phyloP scores from a whole-genome alignment of 768 basidiomycete genomes.

The Xerocomellus intermedius region DNA sequence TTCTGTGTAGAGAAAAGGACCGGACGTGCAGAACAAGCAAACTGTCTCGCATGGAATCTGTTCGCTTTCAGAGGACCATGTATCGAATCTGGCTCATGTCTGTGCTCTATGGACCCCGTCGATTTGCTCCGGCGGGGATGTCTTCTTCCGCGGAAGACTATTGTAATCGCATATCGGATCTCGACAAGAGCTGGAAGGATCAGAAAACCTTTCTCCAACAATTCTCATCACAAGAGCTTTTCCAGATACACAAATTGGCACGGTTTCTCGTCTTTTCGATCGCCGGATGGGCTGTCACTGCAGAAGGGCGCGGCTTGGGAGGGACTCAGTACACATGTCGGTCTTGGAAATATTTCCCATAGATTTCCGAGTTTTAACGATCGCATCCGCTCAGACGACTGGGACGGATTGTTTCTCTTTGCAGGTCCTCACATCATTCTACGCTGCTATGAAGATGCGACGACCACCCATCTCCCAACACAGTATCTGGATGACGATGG shows the following conservation, averaged over 20 bases:
- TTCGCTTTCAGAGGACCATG: slow-evolving; percentile 28
- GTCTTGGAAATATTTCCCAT: background rate
- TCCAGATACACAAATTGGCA: background rate
- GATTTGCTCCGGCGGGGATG: background rate
- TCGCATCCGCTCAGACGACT: background rate
- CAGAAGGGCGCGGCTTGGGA: background rate
- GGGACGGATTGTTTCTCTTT: slow-evolving; percentile 4
- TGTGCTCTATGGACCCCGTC: slow-evolving; percentile 6
- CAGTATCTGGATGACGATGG: background rate
- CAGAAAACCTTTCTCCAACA: background rate
- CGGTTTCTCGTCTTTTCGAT: background rate
- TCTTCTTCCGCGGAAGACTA: background rate
- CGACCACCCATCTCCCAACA: background rate
- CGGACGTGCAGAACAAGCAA: slow-evolving; percentile 27
- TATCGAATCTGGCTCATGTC: slow-evolving; percentile 30
- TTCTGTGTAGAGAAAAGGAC: slow-evolving; percentile 27
- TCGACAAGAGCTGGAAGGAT: background rate
- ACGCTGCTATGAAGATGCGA: slow-evolving; percentile 3
- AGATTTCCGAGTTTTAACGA: background rate
- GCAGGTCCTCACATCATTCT: slow-evolving; percentile 9
- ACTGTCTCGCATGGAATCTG: slow-evolving; percentile 31
- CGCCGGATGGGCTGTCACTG: background rate
- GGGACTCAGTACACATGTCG: background rate
- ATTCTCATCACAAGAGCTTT: slow-evolving; percentile 1
- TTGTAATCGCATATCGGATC: background rate